Conservation (phyloP, 495 filamentous ascomycete species). For the Penicillium pancosmium region DNA sequence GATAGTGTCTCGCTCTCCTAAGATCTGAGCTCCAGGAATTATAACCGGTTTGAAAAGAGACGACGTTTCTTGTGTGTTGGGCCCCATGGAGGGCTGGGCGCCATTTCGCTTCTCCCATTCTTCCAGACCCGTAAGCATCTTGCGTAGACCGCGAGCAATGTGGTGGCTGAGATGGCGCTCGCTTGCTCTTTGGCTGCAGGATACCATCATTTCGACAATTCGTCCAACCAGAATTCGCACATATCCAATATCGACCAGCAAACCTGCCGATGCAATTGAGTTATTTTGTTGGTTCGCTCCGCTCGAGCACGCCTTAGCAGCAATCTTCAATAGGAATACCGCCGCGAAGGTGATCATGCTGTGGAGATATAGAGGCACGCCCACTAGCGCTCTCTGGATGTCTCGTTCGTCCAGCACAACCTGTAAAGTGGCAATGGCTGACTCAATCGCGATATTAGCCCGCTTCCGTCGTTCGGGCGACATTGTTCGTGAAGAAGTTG, state of each 20-base stretch:
- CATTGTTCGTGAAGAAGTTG: constrained; percentile 49
- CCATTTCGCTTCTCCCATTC: constrained; percentile 49
- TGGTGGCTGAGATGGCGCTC: constrained; percentile 58
- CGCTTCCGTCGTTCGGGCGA: constrained; percentile 55
- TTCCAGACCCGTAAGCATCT: constrained; percentile 53
- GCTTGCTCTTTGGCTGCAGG: constrained; percentile 51
- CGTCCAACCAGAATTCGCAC: constrained; percentile 49
- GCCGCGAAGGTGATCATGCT: constrained; percentile 61
- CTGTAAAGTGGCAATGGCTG: constrained; percentile 53
- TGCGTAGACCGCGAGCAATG: constrained; percentile 53
- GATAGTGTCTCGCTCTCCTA: constrained; percentile 46
- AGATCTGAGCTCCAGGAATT: constrained; percentile 42
- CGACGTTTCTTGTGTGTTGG: constrained; percentile 27
- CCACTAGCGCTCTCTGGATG: constrained; percentile 52
- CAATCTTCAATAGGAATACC: constrained; percentile 58
- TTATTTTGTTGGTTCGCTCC: constrained; percentile 34
- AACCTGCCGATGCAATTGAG: constrained; percentile 49
- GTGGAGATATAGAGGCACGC: constrained; percentile 56
- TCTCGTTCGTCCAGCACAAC: constrained; percentile 54
- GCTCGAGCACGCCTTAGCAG: constrained; percentile 46
- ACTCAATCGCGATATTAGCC: constrained; percentile 57
- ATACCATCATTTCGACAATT: constrained; percentile 51
- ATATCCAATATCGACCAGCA: constrained; percentile 43
- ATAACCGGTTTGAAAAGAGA: constrained; percentile 46
- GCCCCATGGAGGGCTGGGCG: constrained; percentile 23